Conservation (phyloP, 306 rosid species). For the Lotus japonicus region DNA sequence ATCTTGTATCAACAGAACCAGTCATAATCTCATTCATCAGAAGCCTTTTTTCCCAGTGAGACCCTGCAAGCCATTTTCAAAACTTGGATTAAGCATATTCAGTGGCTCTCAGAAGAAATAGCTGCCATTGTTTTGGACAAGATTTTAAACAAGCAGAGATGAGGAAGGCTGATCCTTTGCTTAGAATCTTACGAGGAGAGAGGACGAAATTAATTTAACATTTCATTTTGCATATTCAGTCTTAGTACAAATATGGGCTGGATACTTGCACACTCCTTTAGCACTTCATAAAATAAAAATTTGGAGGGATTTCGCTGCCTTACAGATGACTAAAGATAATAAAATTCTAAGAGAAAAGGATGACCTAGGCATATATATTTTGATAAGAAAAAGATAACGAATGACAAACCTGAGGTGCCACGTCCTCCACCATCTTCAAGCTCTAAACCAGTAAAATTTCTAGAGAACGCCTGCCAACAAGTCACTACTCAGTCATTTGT, state of each 20-base stretch:
- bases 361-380: background rate
- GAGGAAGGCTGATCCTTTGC: background rate
- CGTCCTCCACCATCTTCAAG: constrained; percentile 99
- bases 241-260: background rate
- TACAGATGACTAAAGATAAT: background rate
- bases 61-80: constrained; percentile 46
- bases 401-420: constrained; percentile 79
- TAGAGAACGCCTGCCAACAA: constrained; percentile 73
- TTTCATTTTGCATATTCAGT: background rate
- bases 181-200: background rate
- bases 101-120: background rate
- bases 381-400: background rate
- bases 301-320: background rate
- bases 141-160: background rate
- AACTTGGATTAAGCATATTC: background rate
- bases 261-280: background rate
- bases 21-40: constrained; percentile 99
- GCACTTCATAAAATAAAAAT: background rate
- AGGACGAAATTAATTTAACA: background rate
- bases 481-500: constrained; percentile 16
- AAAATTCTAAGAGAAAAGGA: background rate
- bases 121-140: background rate
- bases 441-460: constrained; percentile 89
- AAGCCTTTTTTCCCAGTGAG: constrained; percentile 98
- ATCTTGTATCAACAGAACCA: constrained; percentile 97